Conservation (phyloP, 371 early-diverging fungal species). For the Quaeritorhiza haematococci region DNA sequence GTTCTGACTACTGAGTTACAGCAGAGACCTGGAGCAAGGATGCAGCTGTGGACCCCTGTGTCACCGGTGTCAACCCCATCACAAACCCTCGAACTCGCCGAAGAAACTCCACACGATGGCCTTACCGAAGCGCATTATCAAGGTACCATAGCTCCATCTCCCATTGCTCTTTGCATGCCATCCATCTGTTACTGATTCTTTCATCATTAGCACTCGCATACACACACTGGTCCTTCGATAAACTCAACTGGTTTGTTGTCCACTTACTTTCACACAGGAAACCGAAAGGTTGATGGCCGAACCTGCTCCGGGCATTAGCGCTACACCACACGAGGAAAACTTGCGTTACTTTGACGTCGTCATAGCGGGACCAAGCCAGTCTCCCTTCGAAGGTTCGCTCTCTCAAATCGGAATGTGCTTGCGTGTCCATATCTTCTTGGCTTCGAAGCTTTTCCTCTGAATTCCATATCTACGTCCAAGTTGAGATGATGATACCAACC, state of each 20-base stretch:
- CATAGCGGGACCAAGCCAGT: slow-evolving; percentile 92
- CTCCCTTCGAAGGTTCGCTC: slow-evolving; percentile 95
- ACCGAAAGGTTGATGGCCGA: slow-evolving; percentile 89
- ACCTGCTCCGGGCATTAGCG: slow-evolving; percentile 94
- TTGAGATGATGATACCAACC: not conserved
- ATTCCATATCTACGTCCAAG: not conserved
- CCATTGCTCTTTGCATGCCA: not conserved
- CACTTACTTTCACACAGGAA: slow-evolving; percentile 58
- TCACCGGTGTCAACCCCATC: too few species aligned
- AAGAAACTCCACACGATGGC: too few species aligned
- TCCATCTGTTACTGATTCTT: not conserved
- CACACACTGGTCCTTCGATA: not conserved
- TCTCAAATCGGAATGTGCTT: too few species aligned
- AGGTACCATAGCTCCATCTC: slow-evolving; percentile 42
- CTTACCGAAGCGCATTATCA: slow-evolving; percentile 74
- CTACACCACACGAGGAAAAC: slow-evolving; percentile 89
- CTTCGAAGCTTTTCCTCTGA: too few species aligned
- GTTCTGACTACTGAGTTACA: too few species aligned
- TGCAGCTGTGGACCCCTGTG: too few species aligned
- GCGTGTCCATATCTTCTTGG: too few species aligned
- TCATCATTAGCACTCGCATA: not conserved
- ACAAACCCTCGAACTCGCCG: too few species aligned
- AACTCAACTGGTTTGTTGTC: not conserved
- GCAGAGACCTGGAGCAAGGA: too few species aligned
- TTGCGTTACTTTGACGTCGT: slow-evolving; percentile 96